Evolutionary conservation across 2,329 filamentous ascomycete species (phyloP), one percentile per base, ranked within the genome.

Genomic region (Tolypocladium ophioglossoides): DNA sequence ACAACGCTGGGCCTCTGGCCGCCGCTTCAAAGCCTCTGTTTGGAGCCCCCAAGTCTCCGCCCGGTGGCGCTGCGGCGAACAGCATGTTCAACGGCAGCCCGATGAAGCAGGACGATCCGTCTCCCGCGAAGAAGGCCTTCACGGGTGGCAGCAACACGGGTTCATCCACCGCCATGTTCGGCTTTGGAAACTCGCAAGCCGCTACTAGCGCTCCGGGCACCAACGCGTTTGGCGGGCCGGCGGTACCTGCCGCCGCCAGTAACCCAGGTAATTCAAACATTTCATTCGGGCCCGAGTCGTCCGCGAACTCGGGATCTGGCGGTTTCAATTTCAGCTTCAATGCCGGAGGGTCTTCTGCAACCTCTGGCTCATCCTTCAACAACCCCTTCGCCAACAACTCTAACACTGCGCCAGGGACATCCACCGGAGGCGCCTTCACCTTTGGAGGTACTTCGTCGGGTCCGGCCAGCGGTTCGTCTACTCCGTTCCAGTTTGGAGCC

Each of bases 51-150:
- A 70, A 68, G 55, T 70, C 71, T 32, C 65, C 68, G 6, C 56
- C 67, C 6, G 53, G 63, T 46, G 61, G 65, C 8, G 52, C 62
- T 39, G 51, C 63, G 22, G 52, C 61, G 6, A 60, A 55, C 52
- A 61, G 67, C 22, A 54, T 70, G 56, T 76, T 78, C 59, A 69
- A 66, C 50, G 70, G 70, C 35, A 73, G 72, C 52, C 70, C 70
- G 18, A 72, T 77, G 62, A 74, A 75, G 57, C 70, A 77, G 55
- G 70, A 74, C 54, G 68, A 64, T 7, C 63, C 67, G 8, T 71
- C 70, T 3, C 67, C 69, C 14, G 68, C 66, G 10, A 73, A 73
- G 64, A 70, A 66, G 55, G 54, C 62, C 1, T 68, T 68, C 48
- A 60, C 58, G 40, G 64, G 65, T n/a, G 63, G 56, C 35, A 62